Evolutionary conservation across 805 yeast genomes (phyloP).

Genomic region (Cyberlindnera euphorbiae): DNA sequence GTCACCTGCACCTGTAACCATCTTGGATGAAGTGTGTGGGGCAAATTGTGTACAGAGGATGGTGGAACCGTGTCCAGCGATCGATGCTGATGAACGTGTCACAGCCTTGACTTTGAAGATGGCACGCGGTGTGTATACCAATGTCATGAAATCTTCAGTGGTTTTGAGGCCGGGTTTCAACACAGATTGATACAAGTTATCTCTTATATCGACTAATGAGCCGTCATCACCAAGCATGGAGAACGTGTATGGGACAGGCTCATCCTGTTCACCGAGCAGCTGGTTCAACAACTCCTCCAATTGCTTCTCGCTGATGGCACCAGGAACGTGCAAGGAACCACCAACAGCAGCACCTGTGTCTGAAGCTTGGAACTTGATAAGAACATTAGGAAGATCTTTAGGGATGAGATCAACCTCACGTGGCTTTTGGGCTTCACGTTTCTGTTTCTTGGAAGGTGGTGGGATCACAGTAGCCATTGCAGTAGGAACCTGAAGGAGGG

Average conservation of each 20-base stretch:
- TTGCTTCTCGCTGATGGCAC: slow-evolving; percentile 77
- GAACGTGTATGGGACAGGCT: slow-evolving; percentile 84
- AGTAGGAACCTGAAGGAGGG: no score
- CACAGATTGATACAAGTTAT: slow-evolving; percentile 72
- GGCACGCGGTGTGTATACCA: slow-evolving; percentile 92
- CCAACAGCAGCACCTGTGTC: slow-evolving; percentile 88
- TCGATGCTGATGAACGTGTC: slow-evolving; percentile 86
- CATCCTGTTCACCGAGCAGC: slow-evolving; percentile 57
- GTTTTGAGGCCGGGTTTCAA: slow-evolving; percentile 82
- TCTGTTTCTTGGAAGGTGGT: slow-evolving; percentile 88
- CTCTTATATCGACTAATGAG: slow-evolving; percentile 64
- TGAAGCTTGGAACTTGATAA: slow-evolving; percentile 85
- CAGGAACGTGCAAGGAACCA: slow-evolving; percentile 86
- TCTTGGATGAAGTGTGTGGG: slow-evolving; percentile 75
- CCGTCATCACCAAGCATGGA: slow-evolving; percentile 52
- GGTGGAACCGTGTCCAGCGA: slow-evolving; percentile 93
- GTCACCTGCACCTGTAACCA: slow-evolving; percentile 97
- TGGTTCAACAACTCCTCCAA: slow-evolving; percentile 84
- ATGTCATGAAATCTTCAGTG: slow-evolving; percentile 88
- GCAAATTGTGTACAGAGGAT: slow-evolving; percentile 91
- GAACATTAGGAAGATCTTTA: slow-evolving; percentile 76
- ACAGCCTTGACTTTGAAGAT: slow-evolving; percentile 90
- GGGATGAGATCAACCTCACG: slow-evolving; percentile 74
- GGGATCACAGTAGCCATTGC: slow-evolving; percentile 96
- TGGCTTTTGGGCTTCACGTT: slow-evolving; percentile 75